Evolutionary conservation across 202 grass and related monocot species (phyloP).

Genomic region (Zoysia matrella): DNA sequence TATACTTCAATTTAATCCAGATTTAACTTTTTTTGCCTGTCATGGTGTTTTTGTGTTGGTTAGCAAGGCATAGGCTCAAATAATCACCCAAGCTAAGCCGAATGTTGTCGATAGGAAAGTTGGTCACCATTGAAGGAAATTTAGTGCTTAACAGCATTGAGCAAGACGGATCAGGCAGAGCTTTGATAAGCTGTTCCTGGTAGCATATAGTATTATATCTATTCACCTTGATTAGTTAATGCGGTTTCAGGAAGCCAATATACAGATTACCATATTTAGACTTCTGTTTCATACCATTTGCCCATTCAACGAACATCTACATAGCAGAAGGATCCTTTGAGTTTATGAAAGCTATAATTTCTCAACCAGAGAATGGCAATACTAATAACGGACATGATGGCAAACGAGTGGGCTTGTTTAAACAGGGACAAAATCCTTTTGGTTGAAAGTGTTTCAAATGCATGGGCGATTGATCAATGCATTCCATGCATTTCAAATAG

Average conservation of each 20-base stretch:
- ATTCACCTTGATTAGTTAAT: background rate
- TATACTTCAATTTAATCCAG: background rate
- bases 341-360: background rate
- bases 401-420: background rate
- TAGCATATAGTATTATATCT: constrained; percentile 11
- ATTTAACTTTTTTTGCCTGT: background rate
- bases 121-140: constrained; percentile 20
- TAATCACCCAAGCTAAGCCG: background rate
- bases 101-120: constrained; percentile 11
- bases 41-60: background rate
- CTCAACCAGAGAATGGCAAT: background rate
- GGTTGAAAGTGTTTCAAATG: background rate
- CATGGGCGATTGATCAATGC: background rate
- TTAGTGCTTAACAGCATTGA: background rate
- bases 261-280: no score
- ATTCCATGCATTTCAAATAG: background rate
- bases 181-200: background rate
- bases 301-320: background rate
- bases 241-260: no score
- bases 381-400: background rate
- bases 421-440: background rate
- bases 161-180: background rate
- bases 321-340: background rate
- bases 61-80: no score
- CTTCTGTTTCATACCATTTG: background rate